phyloP scores from a whole-genome alignment of 164 flowering plant genomes.

The Vitis amurensis region DNA sequence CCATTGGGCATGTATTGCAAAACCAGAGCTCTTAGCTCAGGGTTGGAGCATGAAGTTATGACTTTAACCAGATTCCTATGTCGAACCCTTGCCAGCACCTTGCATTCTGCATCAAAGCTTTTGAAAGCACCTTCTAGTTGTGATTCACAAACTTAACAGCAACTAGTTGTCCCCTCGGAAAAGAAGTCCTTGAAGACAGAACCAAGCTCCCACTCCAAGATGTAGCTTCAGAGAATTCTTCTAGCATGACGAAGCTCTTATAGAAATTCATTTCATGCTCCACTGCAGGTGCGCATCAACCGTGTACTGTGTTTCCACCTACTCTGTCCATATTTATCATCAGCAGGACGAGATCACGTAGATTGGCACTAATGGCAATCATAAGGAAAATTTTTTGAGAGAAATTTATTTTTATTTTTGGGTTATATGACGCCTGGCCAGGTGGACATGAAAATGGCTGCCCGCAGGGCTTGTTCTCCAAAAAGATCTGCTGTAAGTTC shows the following conservation, averaged over 20 bases:
- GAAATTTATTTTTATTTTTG: too few relatives aligned
- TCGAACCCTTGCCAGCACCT: conserved; percentile 1
- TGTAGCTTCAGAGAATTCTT: conserved; percentile 1
- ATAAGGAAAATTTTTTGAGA: too few relatives aligned
- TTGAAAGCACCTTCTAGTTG: neutral
- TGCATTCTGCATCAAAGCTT: conserved; percentile 10
- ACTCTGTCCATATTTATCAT: neutral
- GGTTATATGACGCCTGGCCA: too few relatives aligned
- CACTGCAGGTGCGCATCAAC: neutral
- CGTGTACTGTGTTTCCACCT: neutral
- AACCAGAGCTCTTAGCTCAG: neutral
- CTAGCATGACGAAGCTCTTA: neutral
- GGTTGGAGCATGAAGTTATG: neutral
- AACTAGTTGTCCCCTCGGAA: neutral
- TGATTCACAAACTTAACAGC: neutral
- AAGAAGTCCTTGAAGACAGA: neutral
- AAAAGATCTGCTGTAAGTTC: too few relatives aligned
- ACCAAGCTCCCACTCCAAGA: conserved; percentile 1
- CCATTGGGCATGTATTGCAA: conserved; percentile 1
- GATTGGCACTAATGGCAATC: too few relatives aligned
- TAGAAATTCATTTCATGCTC: neutral
- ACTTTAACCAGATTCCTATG: conserved; percentile 14
- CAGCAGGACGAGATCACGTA: too few relatives aligned
- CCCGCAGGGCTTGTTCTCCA: too few relatives aligned
- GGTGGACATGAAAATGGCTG: too few relatives aligned